phyloP scores from a whole-genome alignment of 805 yeast species.

The Kockiozyma suomiensis region DNA sequence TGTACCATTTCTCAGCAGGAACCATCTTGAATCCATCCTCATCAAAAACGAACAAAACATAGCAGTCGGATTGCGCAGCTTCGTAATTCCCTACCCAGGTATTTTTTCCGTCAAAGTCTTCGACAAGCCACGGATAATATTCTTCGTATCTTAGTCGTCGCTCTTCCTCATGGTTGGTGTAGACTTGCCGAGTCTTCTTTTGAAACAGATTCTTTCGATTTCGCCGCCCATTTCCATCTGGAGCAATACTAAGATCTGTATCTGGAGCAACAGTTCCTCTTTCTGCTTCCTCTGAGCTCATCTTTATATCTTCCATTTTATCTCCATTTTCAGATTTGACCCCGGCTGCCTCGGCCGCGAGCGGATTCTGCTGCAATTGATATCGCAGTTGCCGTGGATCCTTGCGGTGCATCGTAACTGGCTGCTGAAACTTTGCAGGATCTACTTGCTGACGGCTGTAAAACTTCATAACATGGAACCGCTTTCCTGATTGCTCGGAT shows the following conservation, averaged over 20 bases:
- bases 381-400: conserved; percentile 91
- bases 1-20: conserved; percentile 92
- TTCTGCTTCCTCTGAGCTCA: conserved; percentile 36
- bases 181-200: conserved; percentile 82
- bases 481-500: conserved; percentile 55
- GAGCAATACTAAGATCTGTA: conserved; percentile 20
- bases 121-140: conserved; percentile 97
- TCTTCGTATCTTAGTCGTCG: conserved; percentile 90
- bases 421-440: conserved; percentile 71
- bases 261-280: conserved; percentile 33
- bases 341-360: conserved; percentile 30
- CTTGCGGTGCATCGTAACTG: conserved; percentile 86
- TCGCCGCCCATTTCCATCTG: conserved; percentile 21
- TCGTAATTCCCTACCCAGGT: conserved; percentile 96
- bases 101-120: conserved; percentile 91
- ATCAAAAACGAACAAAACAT: conserved; percentile 81
- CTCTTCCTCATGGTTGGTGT: conserved; percentile 77
- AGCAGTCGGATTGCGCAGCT: conserved; percentile 85
- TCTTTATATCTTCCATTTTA: conserved; percentile 30
- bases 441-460: conserved; percentile 73
- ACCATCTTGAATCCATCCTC: conserved; percentile 88
- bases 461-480: conserved; percentile 81
- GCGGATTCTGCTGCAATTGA: conserved; percentile 54
- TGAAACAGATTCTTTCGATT: conserved; percentile 54
- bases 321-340: conserved; percentile 23